Percentiles rank a stretch among this genome's conserved stretches.
These are phyloP conservation scores for Elaeis oleifera DNA, from an alignment of 202 grass and related monocot genomes.

Conservation along the genomic window DNA sequence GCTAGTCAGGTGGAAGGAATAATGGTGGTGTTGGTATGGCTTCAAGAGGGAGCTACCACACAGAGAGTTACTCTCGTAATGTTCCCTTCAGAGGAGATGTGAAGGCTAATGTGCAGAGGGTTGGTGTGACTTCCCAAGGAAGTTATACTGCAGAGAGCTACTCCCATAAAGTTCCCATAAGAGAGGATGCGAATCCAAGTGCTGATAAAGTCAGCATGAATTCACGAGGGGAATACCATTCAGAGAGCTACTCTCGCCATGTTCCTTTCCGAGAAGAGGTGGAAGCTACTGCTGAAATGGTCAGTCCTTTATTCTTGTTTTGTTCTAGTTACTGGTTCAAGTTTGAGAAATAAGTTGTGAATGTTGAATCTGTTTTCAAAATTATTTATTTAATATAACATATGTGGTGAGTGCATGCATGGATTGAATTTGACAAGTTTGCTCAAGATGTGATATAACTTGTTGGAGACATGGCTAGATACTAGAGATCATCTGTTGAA, in stretches of 20 bases:
- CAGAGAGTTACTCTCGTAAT: constrained; percentile 37
- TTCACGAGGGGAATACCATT: constrained; percentile 19
- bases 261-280: constrained; percentile 22
- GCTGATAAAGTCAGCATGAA: background rate
- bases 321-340: constrained; percentile 3
- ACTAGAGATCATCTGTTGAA: too few relatives aligned
- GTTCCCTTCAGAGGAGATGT: constrained; percentile 27
- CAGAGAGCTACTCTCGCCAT: constrained; percentile 30
- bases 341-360: constrained; percentile 1
- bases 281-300: constrained; percentile 34
- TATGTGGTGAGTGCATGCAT: too few relatives aligned
- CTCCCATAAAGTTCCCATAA: constrained; percentile 12
- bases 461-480: too few relatives aligned
- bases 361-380: too few relatives aligned
- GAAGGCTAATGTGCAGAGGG: constrained; percentile 25
- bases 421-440: too few relatives aligned
- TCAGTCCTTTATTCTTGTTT: constrained; percentile 6
- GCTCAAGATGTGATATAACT: too few relatives aligned
- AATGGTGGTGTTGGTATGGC: constrained; percentile 26
- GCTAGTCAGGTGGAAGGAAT: constrained; percentile 34
- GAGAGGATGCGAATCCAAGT: background rate
- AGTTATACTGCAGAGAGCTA: constrained; percentile 9
- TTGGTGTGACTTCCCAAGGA: constrained; percentile 15
- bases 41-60: constrained; percentile 39
- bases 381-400: too few relatives aligned